Base-by-base conservation (phyloP, 352 stramenopile species). In the Blastocystis sp. region DNA sequence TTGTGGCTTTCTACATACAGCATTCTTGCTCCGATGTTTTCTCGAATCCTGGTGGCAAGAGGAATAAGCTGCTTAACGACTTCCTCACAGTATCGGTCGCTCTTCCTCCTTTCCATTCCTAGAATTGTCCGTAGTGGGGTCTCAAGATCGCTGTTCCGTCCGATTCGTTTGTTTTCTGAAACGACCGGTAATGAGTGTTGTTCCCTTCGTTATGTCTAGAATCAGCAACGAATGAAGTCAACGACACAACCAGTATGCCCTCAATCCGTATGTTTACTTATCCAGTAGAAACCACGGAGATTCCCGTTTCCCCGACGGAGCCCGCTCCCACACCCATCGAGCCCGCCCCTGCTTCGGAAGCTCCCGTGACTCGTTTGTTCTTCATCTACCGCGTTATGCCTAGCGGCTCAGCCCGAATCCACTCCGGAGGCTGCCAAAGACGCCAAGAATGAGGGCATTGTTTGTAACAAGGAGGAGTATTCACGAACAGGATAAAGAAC, bases 161-260 rank as follows among this genome's bases (percentile, higher is more conserved):
- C 38, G 38, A 54, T 21, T 54, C 34, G 74, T 42, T 70, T 84
- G 4, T 84, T 84, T 52, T 84, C 74, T 14, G 74, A 84, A 28
- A 21, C 65, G 66, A 42, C 54, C 24, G 48, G 74, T 84, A 52
- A 48, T 4, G 24, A 10, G 9, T 54, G 9, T 28, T 84, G 42
- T 64, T 68, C 43, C 10, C 52, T 52, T 6, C 21, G 7, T 68
- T 10, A 68, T 84, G 17, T 17, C 21, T 84, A 84, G 74, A 84
- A 48, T 28, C 19, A 40, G 52, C 21, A 42, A n/a, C 38, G 4
- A 10, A 54, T 70, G 74, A 84, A 10, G 24, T n/a, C 17, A 10
- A 11, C 19, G 14, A 62, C 17, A 17, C 48, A 14, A 57, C 6
- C 48, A 57, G 6, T 14, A 14, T 7, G 6, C 6, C 48, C 0